Base-by-base conservation (phyloP, 306 rosid genomes). In the Prosopis cineraria region DNA sequence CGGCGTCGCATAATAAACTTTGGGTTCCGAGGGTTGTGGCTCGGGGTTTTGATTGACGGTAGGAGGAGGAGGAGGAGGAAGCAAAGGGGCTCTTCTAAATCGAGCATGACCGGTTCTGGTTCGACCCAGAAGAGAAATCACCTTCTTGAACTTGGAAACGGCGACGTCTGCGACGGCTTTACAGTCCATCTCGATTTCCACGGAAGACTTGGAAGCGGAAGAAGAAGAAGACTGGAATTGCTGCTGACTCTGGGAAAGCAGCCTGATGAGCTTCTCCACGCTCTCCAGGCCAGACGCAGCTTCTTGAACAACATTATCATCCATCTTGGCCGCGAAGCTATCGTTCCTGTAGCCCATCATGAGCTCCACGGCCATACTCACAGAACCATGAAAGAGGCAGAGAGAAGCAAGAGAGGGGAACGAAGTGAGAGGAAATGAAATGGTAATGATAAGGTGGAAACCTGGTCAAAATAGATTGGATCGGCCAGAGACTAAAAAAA, bases 71-170 rank as follows among this genome's bases (percentile, higher is more conserved):
- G 50, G 16, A 1, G 48, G 53, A 0, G 76, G n/a, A 30, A 44
- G 16, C 33, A 90, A 34, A 41, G 97, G 97, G 24, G 90, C 97
- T 71, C 97, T 70, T 36, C 97, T 71, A 78, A 94, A 94, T 0
- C 98, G 93, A 36, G 98, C 97, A 48, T 92, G 98, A 12, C 98
- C 98, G 30, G 92, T 87, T 33, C 97, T 83, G 60, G 87, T 87
- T 44, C 91, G 91, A 69, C 91, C 97, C 13, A 94, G 88, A 19
- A 92, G 93, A 30, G 98, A 92, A 80, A 94, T 92, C 0, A 90
- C 97, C 74, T 78, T 81, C 72, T 85, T 90, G 87, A 92, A 92
- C 88, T 94, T 94, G 16, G 96, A 89, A 48, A 94, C 96, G 5
- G 94, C 98, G 4, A 76, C 88, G 77, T 89, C 94, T 0, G 96